Evolutionary conservation across 129 eudicot genomes (phyloP).

Genomic region (Lactuca sativa): DNA sequence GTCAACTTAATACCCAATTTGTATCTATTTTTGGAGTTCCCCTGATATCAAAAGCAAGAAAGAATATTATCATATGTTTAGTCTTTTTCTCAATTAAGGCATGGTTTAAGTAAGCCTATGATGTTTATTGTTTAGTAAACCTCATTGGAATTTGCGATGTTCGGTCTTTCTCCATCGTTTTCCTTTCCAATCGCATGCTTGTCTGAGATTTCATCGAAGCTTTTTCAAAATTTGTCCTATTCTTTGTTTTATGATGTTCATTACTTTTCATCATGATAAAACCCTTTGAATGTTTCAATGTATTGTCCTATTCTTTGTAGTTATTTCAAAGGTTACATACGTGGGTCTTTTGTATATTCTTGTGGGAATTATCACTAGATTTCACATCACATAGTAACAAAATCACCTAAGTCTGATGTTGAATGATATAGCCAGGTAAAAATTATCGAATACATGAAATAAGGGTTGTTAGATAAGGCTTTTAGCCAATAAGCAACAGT

Average conservation of each 20-base stretch:
- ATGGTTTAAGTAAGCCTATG: not conserved
- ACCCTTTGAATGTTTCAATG: slow-evolving; percentile 1
- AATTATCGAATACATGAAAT: not conserved
- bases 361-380: slow-evolving; percentile 3
- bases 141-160: not conserved
- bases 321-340: not conserved
- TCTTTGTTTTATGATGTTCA: not conserved
- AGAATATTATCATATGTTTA: not conserved
- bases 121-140: not conserved
- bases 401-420: slow-evolving; percentile 15
- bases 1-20: no score
- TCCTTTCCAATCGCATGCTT: no score
- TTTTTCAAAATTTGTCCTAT: not conserved
- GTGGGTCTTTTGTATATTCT: slow-evolving; percentile 15
- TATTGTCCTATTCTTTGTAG: slow-evolving; percentile 17
- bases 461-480: slow-evolving; percentile 34
- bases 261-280: not conserved
- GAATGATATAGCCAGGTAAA: slow-evolving; percentile 14
- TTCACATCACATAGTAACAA: slow-evolving; percentile 6
- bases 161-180: no score
- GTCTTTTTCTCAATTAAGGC: not conserved
- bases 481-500: slow-evolving; percentile 25
- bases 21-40: not conserved
- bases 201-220: not conserved
- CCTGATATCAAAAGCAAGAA: not conserved